phyloP scores from a whole-genome alignment of 1,139 yeast genomes.

The Candida sojae region DNA sequence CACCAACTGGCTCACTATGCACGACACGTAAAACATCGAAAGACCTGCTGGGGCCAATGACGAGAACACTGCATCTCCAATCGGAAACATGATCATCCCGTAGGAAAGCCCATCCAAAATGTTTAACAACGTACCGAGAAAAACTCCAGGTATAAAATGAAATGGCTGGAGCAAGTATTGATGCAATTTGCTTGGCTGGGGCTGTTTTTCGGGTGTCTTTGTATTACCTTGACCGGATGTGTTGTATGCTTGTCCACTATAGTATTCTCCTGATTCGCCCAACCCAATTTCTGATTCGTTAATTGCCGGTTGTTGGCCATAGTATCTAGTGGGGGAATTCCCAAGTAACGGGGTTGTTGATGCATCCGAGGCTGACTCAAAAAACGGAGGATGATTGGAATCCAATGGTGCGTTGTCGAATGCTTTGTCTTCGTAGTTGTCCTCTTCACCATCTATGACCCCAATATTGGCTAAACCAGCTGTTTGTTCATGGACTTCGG shows the following conservation, averaged over 20 bases:
- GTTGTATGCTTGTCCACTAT: neutral
- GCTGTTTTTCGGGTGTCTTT: conserved; percentile 1
- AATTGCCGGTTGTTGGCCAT: neutral
- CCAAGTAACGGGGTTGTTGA: conserved; percentile 9
- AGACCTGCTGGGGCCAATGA: conserved; percentile 84
- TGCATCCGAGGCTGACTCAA: conserved; percentile 11
- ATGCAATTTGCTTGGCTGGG: conserved; percentile 17
- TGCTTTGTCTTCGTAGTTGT: conserved; percentile 5
- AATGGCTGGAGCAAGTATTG: conserved; percentile 38
- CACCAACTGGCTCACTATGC: conserved; percentile 83
- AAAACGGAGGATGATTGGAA: neutral
- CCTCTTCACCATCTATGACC: conserved; percentile 37
- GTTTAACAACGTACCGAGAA: conserved; percentile 80
- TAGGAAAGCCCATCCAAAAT: conserved; percentile 91
- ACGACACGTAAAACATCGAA: conserved; percentile 91
- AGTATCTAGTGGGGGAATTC: conserved; percentile 2
- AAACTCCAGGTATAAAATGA: conserved; percentile 71
- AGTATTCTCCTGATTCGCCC: neutral
- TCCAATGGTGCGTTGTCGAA: neutral
- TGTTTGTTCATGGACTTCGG: conserved; percentile 62
- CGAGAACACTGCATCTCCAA: conserved; percentile 76
- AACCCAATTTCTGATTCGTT: conserved; percentile 7
- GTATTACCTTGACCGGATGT: neutral
- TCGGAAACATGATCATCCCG: conserved; percentile 96
- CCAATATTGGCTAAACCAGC: conserved; percentile 64